These are phyloP conservation scores for Gynandropsis gynandra DNA, from an alignment of 345 rosid genomes.

Conservation along the genomic window DNA sequence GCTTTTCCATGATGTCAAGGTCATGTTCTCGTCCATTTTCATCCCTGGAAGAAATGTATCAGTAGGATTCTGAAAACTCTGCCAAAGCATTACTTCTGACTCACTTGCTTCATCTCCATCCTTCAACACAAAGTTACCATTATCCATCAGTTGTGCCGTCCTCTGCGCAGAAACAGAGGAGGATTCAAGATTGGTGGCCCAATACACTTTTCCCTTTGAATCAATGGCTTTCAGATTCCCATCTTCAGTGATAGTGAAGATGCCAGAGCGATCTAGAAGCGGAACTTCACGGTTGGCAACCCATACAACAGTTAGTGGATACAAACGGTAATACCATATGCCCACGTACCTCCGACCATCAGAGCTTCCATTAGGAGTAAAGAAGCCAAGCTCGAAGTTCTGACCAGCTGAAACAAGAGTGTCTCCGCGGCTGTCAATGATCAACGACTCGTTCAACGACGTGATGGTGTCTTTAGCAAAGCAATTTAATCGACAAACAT, in stretches of 20 bases:
- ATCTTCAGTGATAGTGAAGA: slow-evolving; percentile 18
- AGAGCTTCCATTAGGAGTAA: slow-evolving; percentile 34
- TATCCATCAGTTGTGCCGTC: slow-evolving; percentile 26
- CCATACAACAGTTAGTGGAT: slow-evolving; percentile 35
- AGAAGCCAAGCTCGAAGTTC: slow-evolving; percentile 41
- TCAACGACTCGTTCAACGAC: slow-evolving; percentile 20
- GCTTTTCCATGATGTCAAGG: slow-evolving; percentile 48
- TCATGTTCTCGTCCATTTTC: slow-evolving; percentile 34
- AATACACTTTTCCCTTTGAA: slow-evolving; percentile 23
- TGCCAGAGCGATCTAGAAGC: slow-evolving; percentile 5
- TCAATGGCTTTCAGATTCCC: slow-evolving; percentile 31
- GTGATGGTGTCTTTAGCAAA: slow-evolving; percentile 29
- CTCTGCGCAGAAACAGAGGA: slow-evolving; percentile 6
- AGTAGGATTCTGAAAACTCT: slow-evolving; percentile 45
- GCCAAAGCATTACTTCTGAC: slow-evolving; percentile 19
- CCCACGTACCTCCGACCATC: slow-evolving; percentile 34
- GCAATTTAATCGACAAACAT: slow-evolving; percentile 22
- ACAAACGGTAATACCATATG: slow-evolving; percentile 31
- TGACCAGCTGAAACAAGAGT: slow-evolving; percentile 32
- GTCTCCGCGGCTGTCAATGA: slow-evolving; percentile 28
- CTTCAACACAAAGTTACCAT: slow-evolving; percentile 39
- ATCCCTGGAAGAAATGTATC: slow-evolving; percentile 60
- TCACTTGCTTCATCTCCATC: slow-evolving; percentile 15
- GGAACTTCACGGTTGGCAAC: slow-evolving; percentile 41
- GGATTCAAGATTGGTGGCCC: slow-evolving; percentile 18